phyloP scores from a whole-genome alignment of 371 early-diverging fungal species.

The Neoconidiobolus thromboides region DNA sequence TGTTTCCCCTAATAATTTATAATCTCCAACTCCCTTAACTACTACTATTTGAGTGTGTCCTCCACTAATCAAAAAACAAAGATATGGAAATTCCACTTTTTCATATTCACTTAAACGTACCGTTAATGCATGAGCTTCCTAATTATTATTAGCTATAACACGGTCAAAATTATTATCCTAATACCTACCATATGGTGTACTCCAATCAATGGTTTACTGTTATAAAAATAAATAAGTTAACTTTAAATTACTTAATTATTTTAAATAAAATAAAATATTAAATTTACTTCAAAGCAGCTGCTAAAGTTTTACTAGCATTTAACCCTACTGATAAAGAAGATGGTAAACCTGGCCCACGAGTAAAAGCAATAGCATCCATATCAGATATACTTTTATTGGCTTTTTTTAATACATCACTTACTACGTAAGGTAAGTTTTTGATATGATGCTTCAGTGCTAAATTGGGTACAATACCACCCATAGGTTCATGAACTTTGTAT shows the following conservation, averaged over 20 bases:
- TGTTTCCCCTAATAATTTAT: slow-evolving; percentile 44
- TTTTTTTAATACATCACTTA: slow-evolving; percentile 33
- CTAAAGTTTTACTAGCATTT: slow-evolving; percentile 59
- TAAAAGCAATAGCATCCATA: slow-evolving; percentile 64
- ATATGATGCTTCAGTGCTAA: slow-evolving; percentile 53
- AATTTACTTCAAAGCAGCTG: slow-evolving; percentile 32
- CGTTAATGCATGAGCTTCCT: slow-evolving; percentile 57
- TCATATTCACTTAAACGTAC: slow-evolving; percentile 22
- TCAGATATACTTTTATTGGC: slow-evolving; percentile 30
- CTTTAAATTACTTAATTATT: background rate
- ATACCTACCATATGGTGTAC: slow-evolving; percentile 64
- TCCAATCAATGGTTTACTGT: slow-evolving; percentile 46
- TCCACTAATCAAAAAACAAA: slow-evolving; percentile 57
- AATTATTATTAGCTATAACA: background rate
- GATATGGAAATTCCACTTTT: slow-evolving; percentile 41
- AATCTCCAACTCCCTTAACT: slow-evolving; percentile 37
- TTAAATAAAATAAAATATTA: background rate
- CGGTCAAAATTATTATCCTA: background rate
- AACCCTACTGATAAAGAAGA: slow-evolving; percentile 54
- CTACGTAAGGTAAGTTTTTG: slow-evolving; percentile 38
- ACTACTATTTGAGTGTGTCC: slow-evolving; percentile 58
- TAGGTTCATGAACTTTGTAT: slow-evolving; percentile 47
- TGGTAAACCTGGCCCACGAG: slow-evolving; percentile 65
- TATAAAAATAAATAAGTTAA: background rate
- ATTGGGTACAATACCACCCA: slow-evolving; percentile 66